phyloP scores from a whole-genome alignment of 1,284 basidiomycete species.

The Apiotrichum brassicae region DNA sequence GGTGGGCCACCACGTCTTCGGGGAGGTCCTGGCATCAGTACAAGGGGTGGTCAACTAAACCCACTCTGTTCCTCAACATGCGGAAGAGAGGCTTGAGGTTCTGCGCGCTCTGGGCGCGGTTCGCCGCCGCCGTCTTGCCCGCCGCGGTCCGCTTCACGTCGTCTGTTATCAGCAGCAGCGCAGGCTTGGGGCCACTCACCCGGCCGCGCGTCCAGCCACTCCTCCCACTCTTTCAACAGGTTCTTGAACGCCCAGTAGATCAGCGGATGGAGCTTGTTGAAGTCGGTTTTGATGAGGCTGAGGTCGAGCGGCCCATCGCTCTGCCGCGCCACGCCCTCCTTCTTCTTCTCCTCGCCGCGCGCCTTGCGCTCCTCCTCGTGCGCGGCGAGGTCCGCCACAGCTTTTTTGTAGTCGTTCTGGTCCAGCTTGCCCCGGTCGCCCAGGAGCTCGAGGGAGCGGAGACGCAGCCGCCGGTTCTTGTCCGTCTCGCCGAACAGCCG shows the following conservation, averaged over 20 bases:
- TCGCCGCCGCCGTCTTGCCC: constrained; percentile 89
- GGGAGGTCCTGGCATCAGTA: constrained; percentile 59
- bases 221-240: constrained; percentile 90
- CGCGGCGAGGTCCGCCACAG: constrained; percentile 64
- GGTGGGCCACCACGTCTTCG: constrained; percentile 74
- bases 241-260: constrained; percentile 95
- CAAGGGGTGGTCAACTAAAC: constrained; percentile 39
- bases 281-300: constrained; percentile 76
- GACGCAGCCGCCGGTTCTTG: constrained; percentile 79
- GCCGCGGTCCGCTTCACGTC: constrained; percentile 74
- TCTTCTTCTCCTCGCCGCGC: constrained; percentile 13
- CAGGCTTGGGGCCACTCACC: constrained; percentile 54
- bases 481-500: constrained; percentile 92
- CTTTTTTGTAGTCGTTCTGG: constrained; percentile 89
- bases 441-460: constrained; percentile 88
- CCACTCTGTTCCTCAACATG: constrained; percentile 69
- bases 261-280: constrained; percentile 93
- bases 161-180: constrained; percentile 31
- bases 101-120: constrained; percentile 89
- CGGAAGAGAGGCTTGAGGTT: constrained; percentile 97
- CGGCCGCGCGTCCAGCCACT: constrained; percentile 83
- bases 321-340: background rate
- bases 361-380: constrained; percentile 59
- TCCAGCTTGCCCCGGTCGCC: constrained; percentile 58
- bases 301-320: constrained; percentile 53